These are phyloP conservation scores for Cystofilobasidium macerans DNA, from an alignment of 768 basidiomycete species.

Conservation along the genomic window DNA sequence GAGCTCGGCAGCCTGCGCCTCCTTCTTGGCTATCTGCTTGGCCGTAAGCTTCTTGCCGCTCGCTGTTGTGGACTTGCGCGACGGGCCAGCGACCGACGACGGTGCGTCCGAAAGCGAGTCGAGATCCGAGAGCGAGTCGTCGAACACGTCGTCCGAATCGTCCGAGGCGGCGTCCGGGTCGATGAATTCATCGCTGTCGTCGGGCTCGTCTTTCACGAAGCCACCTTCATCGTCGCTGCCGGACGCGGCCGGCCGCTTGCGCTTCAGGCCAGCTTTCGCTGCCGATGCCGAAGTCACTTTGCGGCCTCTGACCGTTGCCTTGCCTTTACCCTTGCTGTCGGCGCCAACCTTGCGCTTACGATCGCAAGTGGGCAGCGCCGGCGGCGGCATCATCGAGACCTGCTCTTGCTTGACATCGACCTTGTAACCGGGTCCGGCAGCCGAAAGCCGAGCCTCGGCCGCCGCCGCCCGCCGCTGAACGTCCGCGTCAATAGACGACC, in stretches of 20 bases:
- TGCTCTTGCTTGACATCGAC: not conserved
- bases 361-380: not conserved
- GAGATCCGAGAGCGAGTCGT: not conserved
- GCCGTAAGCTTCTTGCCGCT: not conserved
- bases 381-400: not conserved
- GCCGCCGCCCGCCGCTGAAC: not conserved
- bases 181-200: not conserved
- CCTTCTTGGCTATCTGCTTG: not conserved
- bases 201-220: not conserved
- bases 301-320: not conserved
- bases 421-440: not conserved
- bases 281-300: slow-evolving; percentile 3
- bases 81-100: not conserved
- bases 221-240: not conserved
- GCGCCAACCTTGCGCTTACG: not conserved
- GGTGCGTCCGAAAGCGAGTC: slow-evolving; percentile 2
- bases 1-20: slow-evolving; percentile 1
- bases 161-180: not conserved
- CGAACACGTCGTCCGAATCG: not conserved
- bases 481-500: not conserved
- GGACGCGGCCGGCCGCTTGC: not conserved
- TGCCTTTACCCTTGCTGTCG: not conserved
- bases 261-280: not conserved
- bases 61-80: not conserved
- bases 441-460: not conserved